Evolutionary conservation across 768 basidiomycete genomes (phyloP).

Genomic region (Crucibulum laeve): DNA sequence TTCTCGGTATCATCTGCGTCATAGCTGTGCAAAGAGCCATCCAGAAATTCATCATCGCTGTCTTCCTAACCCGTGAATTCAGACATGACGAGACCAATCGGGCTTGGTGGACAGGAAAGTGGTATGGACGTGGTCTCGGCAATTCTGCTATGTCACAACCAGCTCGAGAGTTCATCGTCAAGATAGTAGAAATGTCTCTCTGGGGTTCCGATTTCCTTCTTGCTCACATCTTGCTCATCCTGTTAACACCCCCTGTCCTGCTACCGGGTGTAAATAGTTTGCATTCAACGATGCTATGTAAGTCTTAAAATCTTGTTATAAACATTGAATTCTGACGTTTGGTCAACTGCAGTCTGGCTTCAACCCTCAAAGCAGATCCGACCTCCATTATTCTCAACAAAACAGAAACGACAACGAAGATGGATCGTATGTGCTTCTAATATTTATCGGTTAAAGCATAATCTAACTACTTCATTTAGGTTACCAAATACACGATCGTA

Average conservation of each 20-base stretch:
- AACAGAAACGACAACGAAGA: constrained; percentile 87
- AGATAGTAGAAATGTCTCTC: constrained; percentile 95
- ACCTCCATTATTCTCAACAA: constrained; percentile 88
- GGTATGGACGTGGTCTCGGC: constrained; percentile 94
- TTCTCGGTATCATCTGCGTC: constrained; percentile 86
- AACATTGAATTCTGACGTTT: constrained; percentile 1
- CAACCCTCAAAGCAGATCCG: constrained; percentile 93
- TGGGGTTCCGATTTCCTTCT: constrained; percentile 96
- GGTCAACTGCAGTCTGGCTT: constrained; percentile 71
- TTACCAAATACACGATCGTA: constrained; percentile 81
- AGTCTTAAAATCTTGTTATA: constrained; percentile 23
- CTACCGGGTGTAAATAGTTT: constrained; percentile 85
- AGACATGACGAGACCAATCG: constrained; percentile 98
- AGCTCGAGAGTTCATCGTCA: constrained; percentile 95
- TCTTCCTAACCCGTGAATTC: constrained; percentile 94
- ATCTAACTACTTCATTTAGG: constrained; percentile 28
- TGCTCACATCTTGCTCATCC: constrained; percentile 78
- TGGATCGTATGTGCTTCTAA: constrained; percentile 65
- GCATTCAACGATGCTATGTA: constrained; percentile 92
- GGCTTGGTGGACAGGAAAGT: constrained; percentile 99
- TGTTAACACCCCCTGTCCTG: constrained; percentile 79
- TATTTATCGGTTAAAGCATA: constrained; percentile 4
- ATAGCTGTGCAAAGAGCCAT: constrained; percentile 89
- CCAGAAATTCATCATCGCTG: constrained; percentile 91
- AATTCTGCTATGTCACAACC: constrained; percentile 92